These are phyloP conservation scores for Trichophyton schoenleinii DNA, from an alignment of 2,329 filamentous ascomycete species.

Conservation along the genomic window DNA sequence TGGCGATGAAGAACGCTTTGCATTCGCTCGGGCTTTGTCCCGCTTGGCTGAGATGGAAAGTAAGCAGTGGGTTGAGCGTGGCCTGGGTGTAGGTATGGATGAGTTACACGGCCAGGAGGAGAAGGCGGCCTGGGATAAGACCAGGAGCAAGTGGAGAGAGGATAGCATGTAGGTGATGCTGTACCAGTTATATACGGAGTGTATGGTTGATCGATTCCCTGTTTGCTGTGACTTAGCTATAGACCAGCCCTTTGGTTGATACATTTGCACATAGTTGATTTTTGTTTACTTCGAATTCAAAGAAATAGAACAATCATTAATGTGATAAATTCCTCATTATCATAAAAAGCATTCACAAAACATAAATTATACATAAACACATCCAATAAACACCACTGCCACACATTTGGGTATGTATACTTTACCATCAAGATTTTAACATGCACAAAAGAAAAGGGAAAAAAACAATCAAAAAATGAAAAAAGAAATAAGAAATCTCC, in stretches of 20 bases:
- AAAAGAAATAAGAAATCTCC: background rate
- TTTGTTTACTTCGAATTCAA: background rate
- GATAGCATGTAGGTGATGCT: constrained; percentile 30
- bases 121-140: constrained; percentile 37
- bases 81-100: constrained; percentile 39
- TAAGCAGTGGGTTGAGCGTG: constrained; percentile 85
- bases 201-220: background rate
- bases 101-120: constrained; percentile 33
- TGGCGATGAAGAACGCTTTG: constrained; percentile 92
- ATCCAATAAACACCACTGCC: background rate
- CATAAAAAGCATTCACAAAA: background rate
- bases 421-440: background rate
- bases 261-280: background rate
- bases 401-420: background rate
- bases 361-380: background rate
- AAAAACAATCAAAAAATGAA: background rate
- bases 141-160: constrained; percentile 38
- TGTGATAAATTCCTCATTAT: background rate
- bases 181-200: background rate
- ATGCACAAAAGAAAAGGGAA: background rate
- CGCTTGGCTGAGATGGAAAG: constrained; percentile 86
- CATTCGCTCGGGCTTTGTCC: constrained; percentile 79
- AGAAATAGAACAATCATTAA: background rate
- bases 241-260: background rate
- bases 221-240: background rate